phyloP scores from a whole-genome alignment of 2,329 filamentous ascomycete species.

The Mariannaea elegans region DNA sequence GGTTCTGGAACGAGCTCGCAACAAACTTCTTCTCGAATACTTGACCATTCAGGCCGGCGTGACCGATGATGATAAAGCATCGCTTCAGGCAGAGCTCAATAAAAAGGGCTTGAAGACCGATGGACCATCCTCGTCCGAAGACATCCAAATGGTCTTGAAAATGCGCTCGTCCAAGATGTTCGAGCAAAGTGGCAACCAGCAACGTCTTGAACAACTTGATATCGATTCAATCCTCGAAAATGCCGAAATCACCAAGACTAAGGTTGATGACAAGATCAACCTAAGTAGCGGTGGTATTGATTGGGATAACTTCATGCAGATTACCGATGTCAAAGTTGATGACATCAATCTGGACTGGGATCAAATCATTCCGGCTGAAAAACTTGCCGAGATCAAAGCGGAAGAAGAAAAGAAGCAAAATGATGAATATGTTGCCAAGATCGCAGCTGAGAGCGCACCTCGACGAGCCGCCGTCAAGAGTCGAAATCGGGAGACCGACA shows the following conservation, averaged over 20 bases:
- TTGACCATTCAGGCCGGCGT: conserved; percentile 97
- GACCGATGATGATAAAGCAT: conserved; percentile 91
- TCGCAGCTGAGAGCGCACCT: conserved; percentile 86
- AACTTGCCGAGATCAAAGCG: conserved; percentile 87
- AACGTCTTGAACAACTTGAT: conserved; percentile 95
- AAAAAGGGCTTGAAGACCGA: conserved; percentile 78
- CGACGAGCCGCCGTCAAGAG: conserved; percentile 74
- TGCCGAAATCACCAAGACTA: conserved; percentile 95
- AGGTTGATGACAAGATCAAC: conserved; percentile 89
- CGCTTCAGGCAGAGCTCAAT: conserved; percentile 76
- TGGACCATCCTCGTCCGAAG: conserved; percentile 89
- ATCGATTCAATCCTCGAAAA: conserved; percentile 98
- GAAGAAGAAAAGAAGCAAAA: conserved; percentile 88
- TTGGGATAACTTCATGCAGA: conserved; percentile 96
- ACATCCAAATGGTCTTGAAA: conserved; percentile 96
- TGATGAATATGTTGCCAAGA: conserved; percentile 81
- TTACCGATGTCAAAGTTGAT: conserved; percentile 97
- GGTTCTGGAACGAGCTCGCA: conserved; percentile 92
- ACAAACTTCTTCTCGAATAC: conserved; percentile 97
- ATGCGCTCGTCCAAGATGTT: conserved; percentile 99
- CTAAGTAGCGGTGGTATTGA: conserved; percentile 87
- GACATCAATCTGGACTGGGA: conserved; percentile 87
- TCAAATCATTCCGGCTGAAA: conserved; percentile 94
- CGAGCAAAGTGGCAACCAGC: conserved; percentile 95
- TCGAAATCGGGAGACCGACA: conserved; percentile 65